Evolutionary conservation across 2,329 filamentous ascomycete species (phyloP).

Genomic region (Fusarium tricinctum): DNA sequence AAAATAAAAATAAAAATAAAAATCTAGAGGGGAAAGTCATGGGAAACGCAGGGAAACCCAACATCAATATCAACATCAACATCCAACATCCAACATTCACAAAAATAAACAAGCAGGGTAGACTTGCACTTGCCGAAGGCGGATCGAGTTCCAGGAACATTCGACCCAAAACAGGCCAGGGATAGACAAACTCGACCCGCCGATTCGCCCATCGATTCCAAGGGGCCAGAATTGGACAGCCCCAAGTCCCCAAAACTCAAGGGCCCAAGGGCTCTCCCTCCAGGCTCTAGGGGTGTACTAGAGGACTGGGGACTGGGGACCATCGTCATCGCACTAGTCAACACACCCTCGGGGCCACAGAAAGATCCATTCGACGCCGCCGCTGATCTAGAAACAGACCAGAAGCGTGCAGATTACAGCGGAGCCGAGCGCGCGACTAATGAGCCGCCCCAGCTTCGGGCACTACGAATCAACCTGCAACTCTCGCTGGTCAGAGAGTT

Average conservation of each 20-base stretch:
- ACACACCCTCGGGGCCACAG: conserved; percentile 29
- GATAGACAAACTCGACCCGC: conserved; percentile 39
- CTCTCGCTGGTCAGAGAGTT: conserved; percentile 37
- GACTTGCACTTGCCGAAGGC: conserved; percentile 34
- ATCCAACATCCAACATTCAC: not conserved
- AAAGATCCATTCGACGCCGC: conserved; percentile 46
- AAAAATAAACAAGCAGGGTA: conserved; percentile 34
- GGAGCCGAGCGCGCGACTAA: conserved; percentile 45
- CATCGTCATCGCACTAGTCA: conserved; percentile 36
- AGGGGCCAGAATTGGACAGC: conserved; percentile 24
- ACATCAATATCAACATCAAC: not conserved
- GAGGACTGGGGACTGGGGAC: conserved; percentile 23
- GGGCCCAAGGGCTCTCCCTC: conserved; percentile 21
- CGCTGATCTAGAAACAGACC: conserved; percentile 52
- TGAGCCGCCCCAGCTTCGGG: conserved; percentile 49
- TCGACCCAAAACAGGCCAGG: conserved; percentile 43
- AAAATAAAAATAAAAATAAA: no score
- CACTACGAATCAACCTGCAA: conserved; percentile 45
- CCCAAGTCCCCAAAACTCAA: conserved; percentile 12
- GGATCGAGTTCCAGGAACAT: conserved; percentile 42
- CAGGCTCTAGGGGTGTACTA: not conserved
- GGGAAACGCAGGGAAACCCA: conserved; percentile 6
- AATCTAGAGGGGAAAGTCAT: not conserved
- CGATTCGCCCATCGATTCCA: conserved; percentile 39
- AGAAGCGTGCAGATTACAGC: conserved; percentile 49